Evolutionary conservation across 371 early-diverging fungal species (phyloP).

Genomic region (Blastocladiella emersonii): DNA sequence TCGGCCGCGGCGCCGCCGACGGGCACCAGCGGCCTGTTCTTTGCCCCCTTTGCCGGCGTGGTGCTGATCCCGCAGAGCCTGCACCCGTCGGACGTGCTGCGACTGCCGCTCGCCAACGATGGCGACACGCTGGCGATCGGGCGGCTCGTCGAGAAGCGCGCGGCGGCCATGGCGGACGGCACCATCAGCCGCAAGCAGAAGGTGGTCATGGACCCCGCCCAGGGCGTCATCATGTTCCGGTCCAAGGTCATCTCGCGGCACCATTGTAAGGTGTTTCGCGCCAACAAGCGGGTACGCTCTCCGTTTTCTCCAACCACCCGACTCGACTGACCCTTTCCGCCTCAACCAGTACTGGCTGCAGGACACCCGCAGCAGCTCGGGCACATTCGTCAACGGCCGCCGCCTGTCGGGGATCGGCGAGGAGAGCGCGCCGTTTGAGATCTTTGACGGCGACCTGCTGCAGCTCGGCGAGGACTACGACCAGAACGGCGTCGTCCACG

Average conservation of each 20-base stretch:
- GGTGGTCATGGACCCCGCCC: not conserved
- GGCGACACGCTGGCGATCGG: not conserved
- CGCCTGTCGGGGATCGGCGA: not conserved
- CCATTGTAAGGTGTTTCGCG: not conserved
- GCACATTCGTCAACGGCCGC: conserved; percentile 8
- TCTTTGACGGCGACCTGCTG: conserved; percentile 8
- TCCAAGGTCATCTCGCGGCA: not conserved
- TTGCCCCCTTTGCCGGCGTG: not conserved
- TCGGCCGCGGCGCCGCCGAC: too few species aligned
- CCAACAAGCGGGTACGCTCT: not conserved
- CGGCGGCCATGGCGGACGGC: not conserved
- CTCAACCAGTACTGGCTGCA: conserved; percentile 7
- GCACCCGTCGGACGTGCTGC: not conserved
- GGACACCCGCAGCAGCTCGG: conserved; percentile 2
- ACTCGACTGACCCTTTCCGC: too few species aligned
- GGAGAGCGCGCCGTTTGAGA: not conserved
- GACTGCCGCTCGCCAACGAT: not conserved
- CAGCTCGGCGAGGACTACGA: conserved; percentile 10
- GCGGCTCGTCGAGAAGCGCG: not conserved
- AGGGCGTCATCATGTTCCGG: not conserved
- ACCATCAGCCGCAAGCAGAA: not conserved
- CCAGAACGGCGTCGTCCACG: conserved; percentile 2
- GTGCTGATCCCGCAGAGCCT: not conserved
- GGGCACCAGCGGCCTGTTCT: not conserved
- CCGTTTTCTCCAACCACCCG: too few species aligned